These are phyloP conservation scores for Camelina sativa DNA, from an alignment of 345 rosid species.

Conservation along the genomic window DNA sequence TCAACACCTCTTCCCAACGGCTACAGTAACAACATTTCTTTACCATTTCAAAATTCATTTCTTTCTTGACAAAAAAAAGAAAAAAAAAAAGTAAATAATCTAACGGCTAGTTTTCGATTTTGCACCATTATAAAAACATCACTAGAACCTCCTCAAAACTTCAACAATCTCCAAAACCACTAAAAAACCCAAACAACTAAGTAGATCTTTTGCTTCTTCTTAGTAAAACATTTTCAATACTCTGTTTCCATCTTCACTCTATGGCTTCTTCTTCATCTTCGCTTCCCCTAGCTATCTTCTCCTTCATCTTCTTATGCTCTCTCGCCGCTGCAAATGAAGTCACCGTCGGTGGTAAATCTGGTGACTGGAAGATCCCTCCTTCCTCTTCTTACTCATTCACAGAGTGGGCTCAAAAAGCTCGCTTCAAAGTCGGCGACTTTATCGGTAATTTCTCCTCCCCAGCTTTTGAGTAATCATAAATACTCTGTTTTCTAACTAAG, in stretches of 20 bases:
- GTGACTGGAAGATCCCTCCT: constrained; percentile 58
- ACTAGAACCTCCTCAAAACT: neutral
- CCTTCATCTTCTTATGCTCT: constrained; percentile 36
- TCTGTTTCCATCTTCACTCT: neutral
- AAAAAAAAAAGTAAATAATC: neutral
- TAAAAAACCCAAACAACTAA: neutral
- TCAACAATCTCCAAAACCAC: constrained; percentile 9
- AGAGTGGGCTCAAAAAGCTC: constrained; percentile 64
- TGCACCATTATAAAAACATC: constrained; percentile 26
- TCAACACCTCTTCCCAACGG: constrained; percentile 26
- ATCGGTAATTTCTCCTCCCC: constrained; percentile 50
- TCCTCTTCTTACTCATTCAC: constrained; percentile 60
- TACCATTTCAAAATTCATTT: neutral
- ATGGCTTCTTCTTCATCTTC: constrained; percentile 37
- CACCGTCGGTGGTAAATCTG: constrained; percentile 56
- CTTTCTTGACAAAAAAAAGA: neutral
- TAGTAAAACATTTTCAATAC: neutral
- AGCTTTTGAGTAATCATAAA: neutral
- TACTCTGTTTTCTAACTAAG: constrained; percentile 1
- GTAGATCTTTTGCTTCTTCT: neutral
- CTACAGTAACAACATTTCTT: constrained; percentile 30
- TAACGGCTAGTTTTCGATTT: constrained; percentile 40
- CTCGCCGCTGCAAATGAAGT: constrained; percentile 53
- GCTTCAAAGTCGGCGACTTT: constrained; percentile 69
- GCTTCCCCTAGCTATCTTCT: constrained; percentile 35